Conservation (phyloP, 176 grass and related monocot genomes). For the Oryza meyeriana region DNA sequence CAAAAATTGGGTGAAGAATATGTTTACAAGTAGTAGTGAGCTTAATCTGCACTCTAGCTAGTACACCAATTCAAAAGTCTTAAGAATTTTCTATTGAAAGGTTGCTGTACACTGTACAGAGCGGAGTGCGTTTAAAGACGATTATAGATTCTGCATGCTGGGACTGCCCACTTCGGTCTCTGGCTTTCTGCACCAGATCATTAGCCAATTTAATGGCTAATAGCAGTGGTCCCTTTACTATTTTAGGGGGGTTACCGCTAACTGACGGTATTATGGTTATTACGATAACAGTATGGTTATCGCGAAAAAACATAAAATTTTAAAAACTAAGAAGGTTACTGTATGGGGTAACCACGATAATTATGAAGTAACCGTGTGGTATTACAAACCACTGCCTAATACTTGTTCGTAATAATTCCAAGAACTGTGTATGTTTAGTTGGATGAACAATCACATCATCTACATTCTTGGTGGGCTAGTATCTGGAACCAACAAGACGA, state of each 20-base stretch:
- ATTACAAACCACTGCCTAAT: no score
- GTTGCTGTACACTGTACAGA: neutral
- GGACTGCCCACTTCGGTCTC: neutral
- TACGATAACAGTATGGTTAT: no score
- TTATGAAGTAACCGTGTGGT: no score
- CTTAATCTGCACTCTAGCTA: neutral
- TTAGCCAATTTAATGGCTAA: neutral
- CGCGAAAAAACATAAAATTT: no score
- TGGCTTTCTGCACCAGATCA: neutral
- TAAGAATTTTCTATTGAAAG: neutral
- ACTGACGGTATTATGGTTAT: no score
- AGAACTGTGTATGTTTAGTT: neutral
- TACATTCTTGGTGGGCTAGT: neutral
- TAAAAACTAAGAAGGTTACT: no score
- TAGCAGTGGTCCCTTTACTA: no score
- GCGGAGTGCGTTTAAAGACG: neutral
- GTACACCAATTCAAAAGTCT: neutral
- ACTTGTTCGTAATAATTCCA: neutral
- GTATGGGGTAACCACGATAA: no score
- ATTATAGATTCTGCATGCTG: neutral
- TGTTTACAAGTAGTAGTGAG: neutral
- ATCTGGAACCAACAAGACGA: neutral
- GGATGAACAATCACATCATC: neutral
- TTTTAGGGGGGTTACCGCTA: no score
- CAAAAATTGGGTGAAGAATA: neutral